phyloP scores from a whole-genome alignment of 495 filamentous ascomycete species.

The Niebla homalea region DNA sequence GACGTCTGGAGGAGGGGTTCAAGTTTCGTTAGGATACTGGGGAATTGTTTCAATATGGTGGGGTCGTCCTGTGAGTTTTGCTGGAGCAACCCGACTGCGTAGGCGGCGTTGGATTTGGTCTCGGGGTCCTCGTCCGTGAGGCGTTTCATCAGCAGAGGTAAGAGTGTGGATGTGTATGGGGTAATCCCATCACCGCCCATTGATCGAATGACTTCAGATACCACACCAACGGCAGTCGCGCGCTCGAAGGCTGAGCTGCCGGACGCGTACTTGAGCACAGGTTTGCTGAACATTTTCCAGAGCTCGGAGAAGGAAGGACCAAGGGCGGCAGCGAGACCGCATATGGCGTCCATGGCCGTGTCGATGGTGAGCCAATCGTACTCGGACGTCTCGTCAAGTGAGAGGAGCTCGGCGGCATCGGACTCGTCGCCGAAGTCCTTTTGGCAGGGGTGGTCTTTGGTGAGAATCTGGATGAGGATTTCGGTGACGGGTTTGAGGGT shows the following conservation, averaged over 20 bases:
- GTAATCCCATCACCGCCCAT: slow-evolving; percentile 69
- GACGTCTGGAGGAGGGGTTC: slow-evolving; percentile 64
- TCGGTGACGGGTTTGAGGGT: slow-evolving; percentile 51
- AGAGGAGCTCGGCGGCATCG: slow-evolving; percentile 40
- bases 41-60: slow-evolving; percentile 58
- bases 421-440: slow-evolving; percentile 66
- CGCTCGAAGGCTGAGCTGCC: slow-evolving; percentile 77
- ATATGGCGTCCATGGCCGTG: slow-evolving; percentile 79
- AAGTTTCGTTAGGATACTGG: slow-evolving; percentile 63
- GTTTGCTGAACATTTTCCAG: slow-evolving; percentile 89
- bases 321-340: slow-evolving; percentile 67
- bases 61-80: slow-evolving; percentile 60
- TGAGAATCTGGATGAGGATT: slow-evolving; percentile 59
- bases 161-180: slow-evolving; percentile 56
- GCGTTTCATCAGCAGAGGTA: slow-evolving; percentile 75
- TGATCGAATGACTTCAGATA: slow-evolving; percentile 79
- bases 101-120: slow-evolving; percentile 89
- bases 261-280: slow-evolving; percentile 72
- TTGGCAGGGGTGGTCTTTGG: slow-evolving; percentile 83
- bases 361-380: slow-evolving; percentile 96
- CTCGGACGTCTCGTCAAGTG: slow-evolving; percentile 73
- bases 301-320: slow-evolving; percentile 70
- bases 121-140: slow-evolving; percentile 81
- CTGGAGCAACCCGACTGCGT: slow-evolving; percentile 72
- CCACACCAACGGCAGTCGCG: slow-evolving; percentile 73